Evolutionary conservation across 495 filamentous ascomycete species (phyloP), one percentile per base, ranked within the genome.

Genomic region (Aspergillus cavernicola): DNA sequence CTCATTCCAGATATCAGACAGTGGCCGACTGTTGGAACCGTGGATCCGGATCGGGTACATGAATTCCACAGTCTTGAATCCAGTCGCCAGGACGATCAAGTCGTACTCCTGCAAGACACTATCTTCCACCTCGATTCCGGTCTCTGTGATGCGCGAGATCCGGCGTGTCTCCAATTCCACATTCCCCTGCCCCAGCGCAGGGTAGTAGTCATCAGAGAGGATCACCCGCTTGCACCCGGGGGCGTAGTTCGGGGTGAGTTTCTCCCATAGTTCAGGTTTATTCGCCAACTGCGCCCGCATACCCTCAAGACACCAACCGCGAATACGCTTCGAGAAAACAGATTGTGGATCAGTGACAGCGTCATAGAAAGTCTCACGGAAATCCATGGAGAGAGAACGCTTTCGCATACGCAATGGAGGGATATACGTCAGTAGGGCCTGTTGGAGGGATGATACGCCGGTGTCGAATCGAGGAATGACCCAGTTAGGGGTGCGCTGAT

Each of bases 401-500:
- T 76, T 73, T 4, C 72, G 66, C 66, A 70, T 73, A 6, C 71
- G 74, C 10, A 77, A 42, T 0, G 70, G 73, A 7, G 76, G 80
- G 0, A 76, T 11, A 46, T 77, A 80, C 16, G 60, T 71, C 11
- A 77, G 55, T 0, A 71, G 47, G 19, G 61, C 52, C 23, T 66
- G 64, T 45, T 72, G 58, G 12, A 77, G 23, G 3, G 69, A 13
- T 0, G 73, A 66, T n/a, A 78, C 54, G n/a, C 66, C 62, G 12
- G 41, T 49, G 43, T 82, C 78, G 6, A 52, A 20, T 18, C 79
- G 77, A 6, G 75, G 75, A 8, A 75, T 68, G 12, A 89, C 71
- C 85, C 84, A 89, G 41, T 86, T 86, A 4, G 85, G 83, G 1
- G 80, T 84, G 10, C 86, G 76, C 52, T 88, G 83, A 62, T 84